phyloP scores from a whole-genome alignment of 192 early-diverging fungal genomes.

The Lunasporangiospora selenospora region DNA sequence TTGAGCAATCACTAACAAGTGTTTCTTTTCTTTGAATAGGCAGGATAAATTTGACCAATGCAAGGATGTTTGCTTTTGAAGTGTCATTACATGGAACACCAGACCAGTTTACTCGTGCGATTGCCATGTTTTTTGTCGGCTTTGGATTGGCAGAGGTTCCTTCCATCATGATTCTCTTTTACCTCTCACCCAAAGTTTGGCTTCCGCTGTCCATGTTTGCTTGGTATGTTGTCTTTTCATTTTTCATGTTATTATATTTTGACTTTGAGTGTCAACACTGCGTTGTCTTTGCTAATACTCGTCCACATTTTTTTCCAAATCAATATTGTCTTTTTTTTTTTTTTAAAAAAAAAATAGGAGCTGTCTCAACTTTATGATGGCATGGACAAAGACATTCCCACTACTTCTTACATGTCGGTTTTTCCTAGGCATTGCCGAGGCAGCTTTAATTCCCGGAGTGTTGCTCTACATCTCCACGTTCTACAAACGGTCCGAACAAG shows the following conservation, averaged over 20 bases:
- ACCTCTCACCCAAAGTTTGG: conserved; percentile 35
- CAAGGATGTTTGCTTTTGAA: conserved; percentile 30
- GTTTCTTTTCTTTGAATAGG: background rate
- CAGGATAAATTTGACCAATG: conserved; percentile 32
- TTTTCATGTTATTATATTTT: background rate
- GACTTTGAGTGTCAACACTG: too few species aligned
- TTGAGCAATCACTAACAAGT: background rate
- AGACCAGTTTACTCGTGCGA: conserved; percentile 29
- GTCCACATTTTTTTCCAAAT: too few species aligned
- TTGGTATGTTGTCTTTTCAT: conserved; percentile 6
- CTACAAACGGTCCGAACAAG: conserved; percentile 62
- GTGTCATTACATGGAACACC: conserved; percentile 13
- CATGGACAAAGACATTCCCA: conserved; percentile 13
- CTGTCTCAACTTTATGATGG: conserved; percentile 24
- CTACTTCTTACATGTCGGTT: conserved; percentile 6
- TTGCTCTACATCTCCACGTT: conserved; percentile 61
- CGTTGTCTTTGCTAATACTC: too few species aligned
- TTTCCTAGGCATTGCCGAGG: conserved; percentile 31
- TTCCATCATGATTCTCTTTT: conserved; percentile 17
- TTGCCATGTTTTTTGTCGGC: conserved; percentile 25
- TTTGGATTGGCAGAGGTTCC: conserved; percentile 31
- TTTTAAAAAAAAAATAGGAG: conserved; percentile 10
- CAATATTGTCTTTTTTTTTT: background rate
- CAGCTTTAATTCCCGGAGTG: conserved; percentile 63
- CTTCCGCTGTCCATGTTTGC: conserved; percentile 32